Conservation (phyloP, 345 rosid genomes). For the Aquilaria malaccensis region DNA sequence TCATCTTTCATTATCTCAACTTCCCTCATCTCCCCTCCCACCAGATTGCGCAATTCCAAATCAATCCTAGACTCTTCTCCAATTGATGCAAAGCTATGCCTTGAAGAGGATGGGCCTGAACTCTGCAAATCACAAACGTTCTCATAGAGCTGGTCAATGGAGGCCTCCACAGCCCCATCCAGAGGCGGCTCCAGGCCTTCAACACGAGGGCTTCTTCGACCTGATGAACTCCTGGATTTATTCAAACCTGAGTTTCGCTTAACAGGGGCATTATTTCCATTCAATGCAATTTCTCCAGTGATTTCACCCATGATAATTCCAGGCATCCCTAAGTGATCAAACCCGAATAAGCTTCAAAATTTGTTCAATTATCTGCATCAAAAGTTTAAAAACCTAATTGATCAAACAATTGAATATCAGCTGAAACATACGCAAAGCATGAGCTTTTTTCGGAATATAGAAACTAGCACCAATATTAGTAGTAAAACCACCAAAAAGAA, state of each 20-base stretch:
- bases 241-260: conserved; percentile 34
- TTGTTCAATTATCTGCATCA: conserved; percentile 20
- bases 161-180: conserved; percentile 35
- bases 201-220: conserved; percentile 26
- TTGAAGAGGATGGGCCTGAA: conserved; percentile 71
- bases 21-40: conserved; percentile 55
- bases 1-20: conserved; percentile 44
- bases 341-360: conserved; percentile 15
- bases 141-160: conserved; percentile 73
- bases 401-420: conserved; percentile 24
- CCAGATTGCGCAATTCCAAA: conserved; percentile 71
- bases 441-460: not conserved
- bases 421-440: no score
- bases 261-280: conserved; percentile 26
- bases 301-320: conserved; percentile 49
- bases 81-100: conserved; percentile 67
- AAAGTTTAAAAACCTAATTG: not conserved
- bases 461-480: not conserved
- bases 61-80: conserved; percentile 91
- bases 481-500: conserved; percentile 7
- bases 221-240: conserved; percentile 25
- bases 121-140: conserved; percentile 88
- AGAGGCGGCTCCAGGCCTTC: conserved; percentile 15
- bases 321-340: conserved; percentile 35
- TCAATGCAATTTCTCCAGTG: conserved; percentile 24